Conservation (phyloP, 352 stramenopile species). For the Hyphochytrium catenoides region DNA sequence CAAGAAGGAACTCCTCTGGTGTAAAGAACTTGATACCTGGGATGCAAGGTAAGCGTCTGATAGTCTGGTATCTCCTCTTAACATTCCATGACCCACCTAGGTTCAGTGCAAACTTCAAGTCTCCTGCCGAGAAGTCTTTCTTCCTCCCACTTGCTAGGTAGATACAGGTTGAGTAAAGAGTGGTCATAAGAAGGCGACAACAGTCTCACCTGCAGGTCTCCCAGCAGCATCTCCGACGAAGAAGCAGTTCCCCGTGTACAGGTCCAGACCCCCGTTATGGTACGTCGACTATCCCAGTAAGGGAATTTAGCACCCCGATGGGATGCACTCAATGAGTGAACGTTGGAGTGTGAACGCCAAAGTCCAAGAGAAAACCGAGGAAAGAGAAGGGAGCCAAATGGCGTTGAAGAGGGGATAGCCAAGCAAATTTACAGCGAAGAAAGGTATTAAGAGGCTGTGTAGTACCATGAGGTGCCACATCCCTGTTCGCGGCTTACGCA, state of each 20-base stretch:
- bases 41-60: too few relatives aligned
- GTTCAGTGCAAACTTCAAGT: conserved; percentile 71
- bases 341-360: too few relatives aligned
- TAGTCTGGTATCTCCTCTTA: too few relatives aligned
- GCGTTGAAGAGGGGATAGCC: too few relatives aligned
- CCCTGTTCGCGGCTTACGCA: conserved; percentile 42
- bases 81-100: too few relatives aligned
- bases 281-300: conserved; percentile 6
- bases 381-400: too few relatives aligned
- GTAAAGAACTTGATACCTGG: conserved; percentile 54
- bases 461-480: conserved; percentile 29
- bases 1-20: conserved; percentile 48
- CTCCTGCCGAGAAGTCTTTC: conserved; percentile 55
- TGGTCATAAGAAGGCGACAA: not conserved
- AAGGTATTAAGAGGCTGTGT: too few relatives aligned
- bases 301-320: too few relatives aligned
- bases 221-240: conserved; percentile 57
- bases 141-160: conserved; percentile 14
- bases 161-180: not conserved
- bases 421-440: too few relatives aligned
- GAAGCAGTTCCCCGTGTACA: conserved; percentile 30
- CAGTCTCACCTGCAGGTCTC: conserved; percentile 16
- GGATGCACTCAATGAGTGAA: too few relatives aligned
- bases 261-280: not conserved
- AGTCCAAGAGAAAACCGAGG: too few relatives aligned